A percentile compares a stretch with the other conserved stretches of the same genome.
Conservation (phyloP, 2,329 filamentous ascomycete genomes). For the Tolypocladium nubicola region DNA sequence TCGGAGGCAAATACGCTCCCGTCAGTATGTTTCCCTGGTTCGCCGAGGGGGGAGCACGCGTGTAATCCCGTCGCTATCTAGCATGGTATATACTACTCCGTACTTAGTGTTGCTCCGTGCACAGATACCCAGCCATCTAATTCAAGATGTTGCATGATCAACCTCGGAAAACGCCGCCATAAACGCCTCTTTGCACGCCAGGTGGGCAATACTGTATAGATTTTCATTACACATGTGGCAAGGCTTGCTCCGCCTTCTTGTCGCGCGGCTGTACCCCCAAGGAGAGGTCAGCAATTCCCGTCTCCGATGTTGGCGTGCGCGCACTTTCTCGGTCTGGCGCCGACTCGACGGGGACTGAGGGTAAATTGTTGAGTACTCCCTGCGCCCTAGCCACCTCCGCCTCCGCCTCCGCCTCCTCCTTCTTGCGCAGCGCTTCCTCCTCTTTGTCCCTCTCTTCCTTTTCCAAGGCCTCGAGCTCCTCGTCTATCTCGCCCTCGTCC, state of each 20-base stretch:
- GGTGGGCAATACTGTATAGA: not conserved
- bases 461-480: conserved; percentile 73
- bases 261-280: conserved; percentile 5
- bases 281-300: conserved; percentile 22
- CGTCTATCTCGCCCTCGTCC: conserved; percentile 77
- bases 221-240: not conserved
- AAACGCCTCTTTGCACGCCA: not conserved
- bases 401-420: conserved; percentile 27
- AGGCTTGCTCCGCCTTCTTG: not conserved
- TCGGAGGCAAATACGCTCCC: not conserved
- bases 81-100: not conserved
- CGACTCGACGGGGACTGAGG: conserved; percentile 23
- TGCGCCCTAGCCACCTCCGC: conserved; percentile 40
- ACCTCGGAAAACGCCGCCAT: not conserved
- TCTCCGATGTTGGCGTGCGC: conserved; percentile 24
- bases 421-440: conserved; percentile 32
- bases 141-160: not conserved
- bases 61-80: not conserved
- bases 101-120: not conserved
- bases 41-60: not conserved
- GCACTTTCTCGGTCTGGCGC: conserved; percentile 21
- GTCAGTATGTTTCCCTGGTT: not conserved
- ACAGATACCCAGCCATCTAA: not conserved
- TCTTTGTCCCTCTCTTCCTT: conserved; percentile 44
- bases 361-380: conserved; percentile 41